phyloP scores from a whole-genome alignment of 2,329 filamentous ascomycete genomes.

The Sphaerulina musiva region DNA sequence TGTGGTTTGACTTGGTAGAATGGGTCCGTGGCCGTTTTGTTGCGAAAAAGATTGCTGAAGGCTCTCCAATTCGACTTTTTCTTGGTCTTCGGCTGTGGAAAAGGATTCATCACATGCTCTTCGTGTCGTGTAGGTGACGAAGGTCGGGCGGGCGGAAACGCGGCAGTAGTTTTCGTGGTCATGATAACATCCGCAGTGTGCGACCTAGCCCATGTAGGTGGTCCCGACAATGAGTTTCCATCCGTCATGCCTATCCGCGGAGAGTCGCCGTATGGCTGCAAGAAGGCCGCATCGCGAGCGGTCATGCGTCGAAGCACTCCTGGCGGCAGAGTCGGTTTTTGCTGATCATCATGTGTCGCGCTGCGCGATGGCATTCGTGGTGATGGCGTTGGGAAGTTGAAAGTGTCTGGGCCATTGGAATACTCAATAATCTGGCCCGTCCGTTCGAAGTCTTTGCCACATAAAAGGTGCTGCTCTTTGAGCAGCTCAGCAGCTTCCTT shows the following conservation, averaged over 20 bases:
- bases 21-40: slow-evolving; percentile 6
- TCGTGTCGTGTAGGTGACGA: slow-evolving; percentile 4
- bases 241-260: slow-evolving; percentile 21
- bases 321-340: slow-evolving; percentile 1
- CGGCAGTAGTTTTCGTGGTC: slow-evolving; percentile 9
- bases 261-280: slow-evolving; percentile 9
- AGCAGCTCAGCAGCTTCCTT: slow-evolving; percentile 2
- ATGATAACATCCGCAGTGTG: slow-evolving; percentile 19
- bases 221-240: slow-evolving; percentile 20
- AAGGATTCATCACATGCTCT: background rate
- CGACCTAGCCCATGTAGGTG: slow-evolving; percentile 22
- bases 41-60: slow-evolving; percentile 25
- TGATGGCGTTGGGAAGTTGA: slow-evolving; percentile 28
- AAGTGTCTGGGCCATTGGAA: slow-evolving; percentile 22
- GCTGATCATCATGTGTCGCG: slow-evolving; percentile 17
- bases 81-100: slow-evolving; percentile 14
- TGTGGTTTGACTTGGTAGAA: slow-evolving; percentile 4
- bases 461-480: slow-evolving; percentile 11
- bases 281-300: slow-evolving; percentile 8
- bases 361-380: slow-evolving; percentile 20
- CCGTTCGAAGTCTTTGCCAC: slow-evolving; percentile 17
- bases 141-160: slow-evolving; percentile 4
- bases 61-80: slow-evolving; percentile 29
- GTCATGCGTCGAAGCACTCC: background rate
- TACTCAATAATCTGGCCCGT: slow-evolving; percentile 22